These are phyloP conservation scores for Rhizopogon hawkerae DNA, from an alignment of 1,284 basidiomycete species.

Conservation along the genomic window DNA sequence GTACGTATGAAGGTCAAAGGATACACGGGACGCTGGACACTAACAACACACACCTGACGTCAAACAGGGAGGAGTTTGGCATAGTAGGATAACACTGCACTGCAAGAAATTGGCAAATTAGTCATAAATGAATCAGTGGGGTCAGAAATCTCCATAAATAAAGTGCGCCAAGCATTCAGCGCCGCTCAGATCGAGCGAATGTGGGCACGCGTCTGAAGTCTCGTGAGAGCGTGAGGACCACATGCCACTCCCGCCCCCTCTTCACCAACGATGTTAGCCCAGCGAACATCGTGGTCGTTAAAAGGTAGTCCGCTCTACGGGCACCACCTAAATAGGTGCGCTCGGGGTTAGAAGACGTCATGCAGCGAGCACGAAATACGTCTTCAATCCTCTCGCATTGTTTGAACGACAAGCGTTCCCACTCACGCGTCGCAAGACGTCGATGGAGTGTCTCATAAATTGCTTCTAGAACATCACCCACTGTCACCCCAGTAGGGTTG, in stretches of 20 bases:
- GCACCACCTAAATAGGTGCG: slow-evolving; percentile 32
- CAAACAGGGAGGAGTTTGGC: background rate
- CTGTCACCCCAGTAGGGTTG: slow-evolving; percentile 36
- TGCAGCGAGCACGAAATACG: slow-evolving; percentile 36
- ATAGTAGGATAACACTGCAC: background rate
- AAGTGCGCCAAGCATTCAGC: slow-evolving; percentile 3
- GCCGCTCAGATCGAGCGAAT: background rate
- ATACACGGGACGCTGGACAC: background rate
- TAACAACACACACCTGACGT: background rate
- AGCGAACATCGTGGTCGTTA: slow-evolving; percentile 40
- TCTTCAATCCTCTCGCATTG: slow-evolving; percentile 34
- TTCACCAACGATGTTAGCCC: slow-evolving; percentile 36
- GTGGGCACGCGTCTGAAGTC: slow-evolving; percentile 11
- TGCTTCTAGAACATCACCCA: slow-evolving; percentile 38
- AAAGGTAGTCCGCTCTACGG: slow-evolving; percentile 39
- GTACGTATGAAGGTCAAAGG: background rate
- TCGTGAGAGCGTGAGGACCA: slow-evolving; percentile 36
- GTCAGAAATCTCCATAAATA: background rate
- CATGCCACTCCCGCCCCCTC: slow-evolving; percentile 29
- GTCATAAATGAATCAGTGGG: background rate
- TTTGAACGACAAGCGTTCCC: slow-evolving; percentile 32
- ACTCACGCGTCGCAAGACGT: slow-evolving; percentile 34
- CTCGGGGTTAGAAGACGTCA: slow-evolving; percentile 25
- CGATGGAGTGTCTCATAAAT: slow-evolving; percentile 32
- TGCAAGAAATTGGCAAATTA: background rate